Base-by-base conservation (phyloP, 2,329 filamentous ascomycete species). In the Exophiala sideris region DNA sequence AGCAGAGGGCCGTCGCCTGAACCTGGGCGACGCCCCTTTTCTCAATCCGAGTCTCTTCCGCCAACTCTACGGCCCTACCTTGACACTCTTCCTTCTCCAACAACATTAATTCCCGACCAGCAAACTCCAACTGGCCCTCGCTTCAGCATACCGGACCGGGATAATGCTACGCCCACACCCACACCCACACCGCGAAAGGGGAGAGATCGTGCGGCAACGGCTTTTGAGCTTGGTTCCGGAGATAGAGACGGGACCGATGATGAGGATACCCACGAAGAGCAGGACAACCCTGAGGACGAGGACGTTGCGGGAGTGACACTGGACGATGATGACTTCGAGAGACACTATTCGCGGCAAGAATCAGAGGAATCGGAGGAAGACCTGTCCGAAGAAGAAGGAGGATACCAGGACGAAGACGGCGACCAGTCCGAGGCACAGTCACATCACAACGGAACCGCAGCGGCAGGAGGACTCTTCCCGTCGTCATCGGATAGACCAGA, bases 321-420 rank as follows among this genome's bases (percentile, higher is more conserved):
- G 12, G 71, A 74, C 36, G 72, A 76, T 51, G 69, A 68, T 3
- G 73, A 76, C 53, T 75, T 76, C 45, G 70, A 74, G 50, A 74
- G 73, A 3, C 74, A 76, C 20, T 76, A 76, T 47, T 75, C 69
- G 3, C 54, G 72, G 16, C 70, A 71, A 29, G 68, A 70, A 42
- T 71, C 69, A 0, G 70, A 72, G 0, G 71, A 68, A 42, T 67
- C 66, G 50, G 62, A 57, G 11, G 34, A 44, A n/a, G 41, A 44
- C 6, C 10, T 44, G 2, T 29, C 41, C 10, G 18, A 10, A 7
- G 41, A 60, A 6, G 58, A 64, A 18, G 60, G 57, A 29, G 58
- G 50, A 3, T 50, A 55, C 10, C 58, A 62, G 7, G 53, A 53
- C 16, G 47, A 57, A 3, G 48, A 35, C n/a, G 48, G 45, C 14